Conservation (phyloP, 2,329 filamentous ascomycete species). For the Sporothrix sp. region DNA sequence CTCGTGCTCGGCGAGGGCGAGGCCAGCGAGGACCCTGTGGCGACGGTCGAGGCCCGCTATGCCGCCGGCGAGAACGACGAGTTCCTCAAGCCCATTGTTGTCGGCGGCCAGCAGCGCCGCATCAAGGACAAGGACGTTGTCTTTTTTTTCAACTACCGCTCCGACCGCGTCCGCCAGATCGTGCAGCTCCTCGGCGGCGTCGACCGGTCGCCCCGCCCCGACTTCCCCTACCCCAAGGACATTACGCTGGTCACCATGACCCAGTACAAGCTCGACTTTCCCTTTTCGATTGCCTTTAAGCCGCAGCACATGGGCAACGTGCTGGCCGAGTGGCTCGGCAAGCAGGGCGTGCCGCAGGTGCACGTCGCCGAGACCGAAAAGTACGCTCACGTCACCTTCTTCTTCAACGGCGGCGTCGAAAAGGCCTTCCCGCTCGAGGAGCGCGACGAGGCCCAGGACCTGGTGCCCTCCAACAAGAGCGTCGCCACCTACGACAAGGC, state of each 20-base stretch:
- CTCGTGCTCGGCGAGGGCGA: conserved; percentile 81
- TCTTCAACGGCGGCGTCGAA: conserved; percentile 98
- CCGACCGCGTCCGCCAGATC: conserved; percentile 91
- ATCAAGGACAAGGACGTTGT: conserved; percentile 88
- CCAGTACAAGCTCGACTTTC: conserved; percentile 91
- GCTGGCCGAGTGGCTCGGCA: conserved; percentile 91
- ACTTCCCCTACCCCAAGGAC: conserved; percentile 82
- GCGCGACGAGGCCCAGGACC: conserved; percentile 68
- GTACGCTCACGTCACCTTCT: conserved; percentile 98
- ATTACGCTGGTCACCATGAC: conserved; percentile 95
- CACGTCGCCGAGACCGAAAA: conserved; percentile 98
- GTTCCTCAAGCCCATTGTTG: conserved; percentile 95
- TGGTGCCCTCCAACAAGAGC: conserved; percentile 77
- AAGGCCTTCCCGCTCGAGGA: conserved; percentile 89
- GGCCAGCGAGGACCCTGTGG: conserved; percentile 70
- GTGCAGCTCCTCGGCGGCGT: conserved; percentile 87
- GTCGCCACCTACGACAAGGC: conserved; percentile 92
- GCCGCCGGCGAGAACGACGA: conserved; percentile 85
- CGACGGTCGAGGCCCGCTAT: conserved; percentile 81
- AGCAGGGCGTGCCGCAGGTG: conserved; percentile 82
- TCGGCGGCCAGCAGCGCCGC: conserved; percentile 75
- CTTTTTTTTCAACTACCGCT: conserved; percentile 99
- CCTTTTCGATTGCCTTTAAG: conserved; percentile 84
- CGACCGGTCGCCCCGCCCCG: conserved; percentile 80
- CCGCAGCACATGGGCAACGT: conserved; percentile 97